phyloP scores from a whole-genome alignment of 148 eudicot species.

The Simmondsia chinensis region DNA sequence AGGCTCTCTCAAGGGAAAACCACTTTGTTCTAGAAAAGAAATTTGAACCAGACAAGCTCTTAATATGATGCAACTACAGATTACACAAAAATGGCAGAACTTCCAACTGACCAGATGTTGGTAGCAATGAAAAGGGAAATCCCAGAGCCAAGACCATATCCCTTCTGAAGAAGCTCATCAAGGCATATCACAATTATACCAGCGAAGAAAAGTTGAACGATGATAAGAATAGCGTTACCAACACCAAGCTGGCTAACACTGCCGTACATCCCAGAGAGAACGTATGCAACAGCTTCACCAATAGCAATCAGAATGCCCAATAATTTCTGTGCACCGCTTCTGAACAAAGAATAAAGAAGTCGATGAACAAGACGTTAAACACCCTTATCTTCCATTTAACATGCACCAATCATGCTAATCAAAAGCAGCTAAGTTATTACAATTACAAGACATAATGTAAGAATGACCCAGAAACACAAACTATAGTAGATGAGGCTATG shows the following conservation, averaged over 20 bases:
- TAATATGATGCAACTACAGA: no score
- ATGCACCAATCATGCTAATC: no score
- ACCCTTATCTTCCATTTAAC: no score
- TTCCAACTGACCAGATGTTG: conserved; percentile 55
- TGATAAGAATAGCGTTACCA: conserved; percentile 71
- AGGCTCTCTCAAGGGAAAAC: no score
- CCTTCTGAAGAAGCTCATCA: conserved; percentile 88
- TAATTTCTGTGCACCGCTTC: conserved; percentile 84
- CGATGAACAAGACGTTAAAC: no score
- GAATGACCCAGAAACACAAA: no score
- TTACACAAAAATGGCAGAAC: no score
- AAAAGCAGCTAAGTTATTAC: no score
- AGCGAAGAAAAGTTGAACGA: conserved; percentile 79
- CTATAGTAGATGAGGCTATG: no score
- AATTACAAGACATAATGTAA: no score
- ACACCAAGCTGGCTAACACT: conserved; percentile 80
- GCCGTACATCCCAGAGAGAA: conserved; percentile 85
- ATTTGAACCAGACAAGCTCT: no score
- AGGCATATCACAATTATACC: conserved; percentile 79
- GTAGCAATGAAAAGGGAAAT: conserved; percentile 82
- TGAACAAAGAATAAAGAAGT: conserved; percentile 9
- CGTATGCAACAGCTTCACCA: conserved; percentile 91
- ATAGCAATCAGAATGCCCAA: conserved; percentile 76
- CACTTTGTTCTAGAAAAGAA: no score
- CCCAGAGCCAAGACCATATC: conserved; percentile 89